These are phyloP conservation scores for Botrytis pseudocinerea DNA, from an alignment of 2,329 filamentous ascomycete genomes.

Conservation along the genomic window DNA sequence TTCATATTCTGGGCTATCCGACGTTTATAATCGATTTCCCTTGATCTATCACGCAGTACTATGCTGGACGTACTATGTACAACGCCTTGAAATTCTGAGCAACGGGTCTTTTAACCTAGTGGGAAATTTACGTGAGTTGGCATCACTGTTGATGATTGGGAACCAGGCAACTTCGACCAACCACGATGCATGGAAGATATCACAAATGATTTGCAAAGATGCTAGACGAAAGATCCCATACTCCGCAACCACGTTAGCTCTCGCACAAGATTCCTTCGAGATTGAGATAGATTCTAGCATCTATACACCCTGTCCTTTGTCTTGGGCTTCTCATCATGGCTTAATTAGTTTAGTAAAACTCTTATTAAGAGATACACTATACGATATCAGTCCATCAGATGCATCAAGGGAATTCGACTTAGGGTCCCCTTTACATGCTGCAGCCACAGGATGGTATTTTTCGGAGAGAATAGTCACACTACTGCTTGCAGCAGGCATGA, in stretches of 20 bases:
- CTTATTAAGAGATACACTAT: neutral
- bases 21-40: neutral
- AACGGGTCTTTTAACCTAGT: too few species aligned
- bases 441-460: neutral
- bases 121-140: neutral
- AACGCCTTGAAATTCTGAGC: neutral
- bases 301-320: neutral
- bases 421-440: neutral
- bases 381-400: rapidly evolving
- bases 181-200: neutral
- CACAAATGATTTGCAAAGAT: neutral
- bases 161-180: neutral
- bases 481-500: neutral
- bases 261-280: too few species aligned
- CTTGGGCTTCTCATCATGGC: neutral
- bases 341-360: neutral
- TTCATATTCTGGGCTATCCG: neutral
- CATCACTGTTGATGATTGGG: neutral
- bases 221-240: too few species aligned
- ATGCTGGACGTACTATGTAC: neutral
- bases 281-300: too few species aligned
- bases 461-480: neutral
- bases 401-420: neutral
- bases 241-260: too few species aligned
- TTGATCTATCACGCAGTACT: neutral